These are phyloP conservation scores for Tricholoma hemisulphureum DNA, from an alignment of 768 basidiomycete genomes.

Conservation along the genomic window DNA sequence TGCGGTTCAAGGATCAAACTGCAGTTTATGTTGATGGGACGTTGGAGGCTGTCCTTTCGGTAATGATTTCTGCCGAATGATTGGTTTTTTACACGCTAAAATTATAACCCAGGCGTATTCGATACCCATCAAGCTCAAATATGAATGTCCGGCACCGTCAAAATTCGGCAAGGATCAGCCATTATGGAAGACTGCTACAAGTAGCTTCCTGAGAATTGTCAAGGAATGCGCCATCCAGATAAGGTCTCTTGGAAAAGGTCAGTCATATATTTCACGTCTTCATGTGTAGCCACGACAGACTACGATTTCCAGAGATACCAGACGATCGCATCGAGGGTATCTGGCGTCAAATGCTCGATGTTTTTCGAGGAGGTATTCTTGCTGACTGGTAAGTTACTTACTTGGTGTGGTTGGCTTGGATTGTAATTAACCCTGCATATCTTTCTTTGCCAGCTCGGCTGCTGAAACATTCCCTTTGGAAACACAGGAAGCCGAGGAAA, in stretches of 20 bases:
- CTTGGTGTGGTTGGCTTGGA: neutral
- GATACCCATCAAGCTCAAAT: slow-evolving; percentile 91
- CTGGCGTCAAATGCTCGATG: slow-evolving; percentile 82
- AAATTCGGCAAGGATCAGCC: slow-evolving; percentile 85
- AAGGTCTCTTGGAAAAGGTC: slow-evolving; percentile 49
- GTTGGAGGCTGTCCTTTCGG: slow-evolving; percentile 77
- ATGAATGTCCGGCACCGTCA: slow-evolving; percentile 88
- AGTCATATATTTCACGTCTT: slow-evolving; percentile 6
- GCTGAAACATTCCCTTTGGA: slow-evolving; percentile 59
- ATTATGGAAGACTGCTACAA: slow-evolving; percentile 94
- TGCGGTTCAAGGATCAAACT: slow-evolving; percentile 55
- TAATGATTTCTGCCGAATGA: slow-evolving; percentile 33
- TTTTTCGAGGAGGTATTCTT: slow-evolving; percentile 76
- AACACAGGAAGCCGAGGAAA: slow-evolving; percentile 74
- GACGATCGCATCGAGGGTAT: slow-evolving; percentile 72
- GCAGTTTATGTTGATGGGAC: slow-evolving; percentile 81
- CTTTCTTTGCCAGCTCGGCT: slow-evolving; percentile 43
- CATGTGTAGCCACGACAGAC: neutral
- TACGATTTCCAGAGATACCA: slow-evolving; percentile 45
- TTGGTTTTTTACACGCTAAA: neutral
- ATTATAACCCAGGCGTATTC: slow-evolving; percentile 65
- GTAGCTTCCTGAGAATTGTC: slow-evolving; percentile 69
- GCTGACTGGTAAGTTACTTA: slow-evolving; percentile 69
- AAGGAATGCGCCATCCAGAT: slow-evolving; percentile 62
- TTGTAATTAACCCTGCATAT: neutral